Base-by-base conservation (phyloP, 139 green algal species). In the Choricystis sp. region DNA sequence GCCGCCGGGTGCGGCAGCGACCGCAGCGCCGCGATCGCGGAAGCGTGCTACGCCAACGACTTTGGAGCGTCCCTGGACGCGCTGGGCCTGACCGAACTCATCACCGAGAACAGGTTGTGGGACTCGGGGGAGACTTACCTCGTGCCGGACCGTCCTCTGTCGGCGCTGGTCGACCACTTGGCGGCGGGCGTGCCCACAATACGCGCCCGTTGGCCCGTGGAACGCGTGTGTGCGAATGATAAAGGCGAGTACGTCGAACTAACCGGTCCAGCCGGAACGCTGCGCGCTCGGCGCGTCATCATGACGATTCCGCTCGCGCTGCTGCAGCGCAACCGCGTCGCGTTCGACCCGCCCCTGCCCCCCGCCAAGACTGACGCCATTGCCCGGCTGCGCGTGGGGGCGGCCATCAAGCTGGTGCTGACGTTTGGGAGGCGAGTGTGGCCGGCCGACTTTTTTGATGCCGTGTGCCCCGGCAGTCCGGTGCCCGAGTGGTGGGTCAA, bases 41-140 rank as follows among this genome's bases (percentile, higher is more conserved):
- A 89, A 24, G 80, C 79, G 2, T 87, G 79, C 74, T 93, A 90
- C 63, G 87, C 87, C 59, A 94, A 92, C 64, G 87, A 94, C 72
- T 92, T 90, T 68, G 79, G 77, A 20, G 79, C 74, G 63, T 78
- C 60, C 14, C 61, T 94, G 21, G 26, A 68, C 14, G 66, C 85
- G 55, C 62, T 94, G 57, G 87, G 87, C 26, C 31, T 92, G 31
- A 60, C 65, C 21, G 86, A 94, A 69, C 74, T 88, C 67, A 83
- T 90, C 29, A 65, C 72, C 21, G 87, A 94, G 77, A 85, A 88
- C 68, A 57, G 66, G 14, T 56, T 40, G 52, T 86, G 69, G 68
- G 66, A 72, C 24, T 77, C 78, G 73, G 85, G 84, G 21, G 83
- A 92, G 48, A 82, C 72, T 0, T 94, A 94, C 73, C 73, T 94